Evolutionary conservation across 2,329 filamentous ascomycete species (phyloP), one percentile per base, ranked within the genome.

Genomic region (Daldinia eschscholtzii): DNA sequence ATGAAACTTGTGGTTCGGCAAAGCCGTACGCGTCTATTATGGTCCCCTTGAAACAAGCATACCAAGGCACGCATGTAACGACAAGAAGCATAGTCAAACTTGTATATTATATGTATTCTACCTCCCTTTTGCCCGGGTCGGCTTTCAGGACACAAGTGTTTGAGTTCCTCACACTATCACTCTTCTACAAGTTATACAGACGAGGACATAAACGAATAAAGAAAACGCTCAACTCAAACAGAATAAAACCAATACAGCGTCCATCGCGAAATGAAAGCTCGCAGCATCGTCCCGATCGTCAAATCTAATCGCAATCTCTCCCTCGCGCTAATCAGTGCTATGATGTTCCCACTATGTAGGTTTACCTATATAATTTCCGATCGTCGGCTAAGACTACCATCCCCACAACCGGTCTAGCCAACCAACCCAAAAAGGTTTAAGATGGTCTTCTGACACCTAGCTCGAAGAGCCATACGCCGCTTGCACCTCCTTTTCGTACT

Each of bases 401-500:
- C 7, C 33, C 46, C 46, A 50, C 46, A 15, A 33, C 46, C 46
- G 33, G 9, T 26, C 46, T 33, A 52, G 46, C 46, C 46, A 52
- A 30, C 15, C 28, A 7, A 18, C 46, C 28, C 6, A 52, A 33
- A 52, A 39, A 55, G 53, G 53, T 13, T 41, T 35, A 7, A 42
- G 35, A 6, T 39, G 1, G 33, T 28, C 15, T 41, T 6, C 35
- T 5, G 20, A n/a, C 46, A 39, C 26, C 70, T 76, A 77, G 68
- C 73, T 74, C 1, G 77, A 77, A 33, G 78, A 74, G 67, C 83
- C 83, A 72, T 92, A 92, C 1, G 89, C 89, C 73, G 82, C 82
- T 72, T 87, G 83, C 42, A 93, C 86, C 64, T 91, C 85, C 70
- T 85, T 85, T 80, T 88, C 80, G 81, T 87, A 91, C 74, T 86